Conservation (phyloP, 2,329 filamentous ascomycete species). For the Fusarium concolor region DNA sequence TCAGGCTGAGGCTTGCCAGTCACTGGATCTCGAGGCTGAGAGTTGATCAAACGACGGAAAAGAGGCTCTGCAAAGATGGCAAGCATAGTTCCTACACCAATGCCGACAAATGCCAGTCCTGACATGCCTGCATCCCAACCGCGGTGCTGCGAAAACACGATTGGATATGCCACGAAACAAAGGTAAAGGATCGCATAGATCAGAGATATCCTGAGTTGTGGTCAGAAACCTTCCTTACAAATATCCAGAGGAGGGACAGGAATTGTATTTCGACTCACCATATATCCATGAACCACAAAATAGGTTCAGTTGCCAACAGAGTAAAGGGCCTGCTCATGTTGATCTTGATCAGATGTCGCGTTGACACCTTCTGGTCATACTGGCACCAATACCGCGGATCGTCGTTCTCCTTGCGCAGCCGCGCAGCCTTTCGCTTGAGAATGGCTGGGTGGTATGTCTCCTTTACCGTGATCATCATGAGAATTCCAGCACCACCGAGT, state of each 20-base stretch:
- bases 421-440: conserved; percentile 73
- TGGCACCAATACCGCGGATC: conserved; percentile 82
- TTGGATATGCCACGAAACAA: conserved; percentile 90
- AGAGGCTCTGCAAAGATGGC: conserved; percentile 75
- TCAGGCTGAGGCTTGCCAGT: conserved; percentile 82
- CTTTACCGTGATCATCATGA: conserved; percentile 69
- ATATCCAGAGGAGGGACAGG: not conserved
- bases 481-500: conserved; percentile 70
- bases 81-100: conserved; percentile 71
- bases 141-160: conserved; percentile 79
- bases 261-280: conserved; percentile 61
- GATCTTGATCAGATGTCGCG: conserved; percentile 75
- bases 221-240: conserved; percentile 13
- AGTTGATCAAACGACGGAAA: conserved; percentile 80
- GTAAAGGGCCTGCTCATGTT: conserved; percentile 83
- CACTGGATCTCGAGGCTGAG: conserved; percentile 77
- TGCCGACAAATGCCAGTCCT: conserved; percentile 82
- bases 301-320: conserved; percentile 84
- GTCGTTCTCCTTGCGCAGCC: conserved; percentile 73
- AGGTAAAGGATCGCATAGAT: conserved; percentile 90
- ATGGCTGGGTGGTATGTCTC: conserved; percentile 84
- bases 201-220: conserved; percentile 72
- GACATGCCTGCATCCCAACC: conserved; percentile 81
- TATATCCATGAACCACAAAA: conserved; percentile 75
- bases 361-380: conserved; percentile 78